These are phyloP conservation scores for Fraxinus baroniana DNA, from an alignment of 305 asterid genomes.

Conservation along the genomic window DNA sequence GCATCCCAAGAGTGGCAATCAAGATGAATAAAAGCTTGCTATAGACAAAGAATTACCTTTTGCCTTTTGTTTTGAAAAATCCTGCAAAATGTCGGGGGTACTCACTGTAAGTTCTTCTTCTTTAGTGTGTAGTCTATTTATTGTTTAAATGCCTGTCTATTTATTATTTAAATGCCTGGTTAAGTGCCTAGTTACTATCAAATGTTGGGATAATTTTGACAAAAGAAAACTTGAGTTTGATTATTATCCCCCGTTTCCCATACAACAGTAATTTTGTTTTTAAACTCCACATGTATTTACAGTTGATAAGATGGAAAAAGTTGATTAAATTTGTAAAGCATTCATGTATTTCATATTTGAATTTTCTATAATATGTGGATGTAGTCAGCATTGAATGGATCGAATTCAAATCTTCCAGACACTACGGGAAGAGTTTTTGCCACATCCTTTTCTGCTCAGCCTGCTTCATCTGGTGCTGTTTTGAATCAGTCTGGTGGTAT, in stretches of 20 bases:
- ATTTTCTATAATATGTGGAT: slow-evolving; percentile 23
- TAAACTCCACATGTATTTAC: not conserved
- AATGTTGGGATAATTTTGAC: slow-evolving; percentile 16
- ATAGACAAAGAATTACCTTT: slow-evolving; percentile 35
- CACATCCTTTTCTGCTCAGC: slow-evolving; percentile 60
- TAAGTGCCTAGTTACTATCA: not conserved
- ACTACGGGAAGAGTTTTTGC: slow-evolving; percentile 61
- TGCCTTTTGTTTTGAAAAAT: slow-evolving; percentile 33
- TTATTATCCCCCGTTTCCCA: not conserved
- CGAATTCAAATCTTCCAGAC: slow-evolving; percentile 68
- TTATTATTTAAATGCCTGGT: not conserved
- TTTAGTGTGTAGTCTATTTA: slow-evolving; percentile 5
- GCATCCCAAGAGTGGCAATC: not conserved
- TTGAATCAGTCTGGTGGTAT: slow-evolving; percentile 65
- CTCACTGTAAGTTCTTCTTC: slow-evolving; percentile 40
- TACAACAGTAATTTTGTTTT: not conserved
- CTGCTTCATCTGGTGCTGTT: slow-evolving; percentile 67
- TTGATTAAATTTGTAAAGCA: slow-evolving; percentile 9
- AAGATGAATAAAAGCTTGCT: slow-evolving; percentile 15
- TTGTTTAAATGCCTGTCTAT: not conserved
- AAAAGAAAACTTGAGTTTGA: not conserved
- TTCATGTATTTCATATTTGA: slow-evolving; percentile 15
- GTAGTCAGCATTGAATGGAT: slow-evolving; percentile 69
- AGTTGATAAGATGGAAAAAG: not conserved
- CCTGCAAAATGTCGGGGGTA: slow-evolving; percentile 47